Evolutionary conservation across 1,139 yeast genomes (phyloP).

Genomic region (Geotrichum europaeum): DNA sequence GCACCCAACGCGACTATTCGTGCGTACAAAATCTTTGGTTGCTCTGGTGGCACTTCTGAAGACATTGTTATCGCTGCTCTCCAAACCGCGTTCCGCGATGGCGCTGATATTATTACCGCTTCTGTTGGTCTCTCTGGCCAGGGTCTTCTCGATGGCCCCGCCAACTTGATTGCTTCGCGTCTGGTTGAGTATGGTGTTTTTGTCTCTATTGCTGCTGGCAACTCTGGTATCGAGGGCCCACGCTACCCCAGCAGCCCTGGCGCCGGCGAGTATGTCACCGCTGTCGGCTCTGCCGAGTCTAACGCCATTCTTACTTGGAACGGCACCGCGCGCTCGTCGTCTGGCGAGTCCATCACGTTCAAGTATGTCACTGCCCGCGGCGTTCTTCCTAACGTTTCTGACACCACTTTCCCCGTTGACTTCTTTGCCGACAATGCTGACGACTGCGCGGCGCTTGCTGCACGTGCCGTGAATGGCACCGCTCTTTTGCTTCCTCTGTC

Average conservation of each 20-base stretch:
- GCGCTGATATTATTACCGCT: conserved; percentile 21
- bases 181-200: conserved; percentile 13
- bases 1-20: conserved; percentile 32
- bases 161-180: conserved; percentile 5
- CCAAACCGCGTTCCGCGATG: conserved; percentile 20
- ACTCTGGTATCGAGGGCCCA: conserved; percentile 13
- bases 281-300: conserved; percentile 14
- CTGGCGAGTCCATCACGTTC: conserved; percentile 1
- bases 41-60: conserved; percentile 15
- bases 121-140: conserved; percentile 17
- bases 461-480: not conserved
- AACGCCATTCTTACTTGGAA: conserved; percentile 10
- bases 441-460: not conserved
- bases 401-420: not conserved
- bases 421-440: not conserved
- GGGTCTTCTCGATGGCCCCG: conserved; percentile 4
- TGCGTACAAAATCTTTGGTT: conserved; percentile 22
- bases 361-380: conserved; percentile 12
- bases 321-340: conserved; percentile 6
- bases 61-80: conserved; percentile 22
- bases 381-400: not conserved
- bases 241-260: conserved; percentile 7
- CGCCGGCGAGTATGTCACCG: conserved; percentile 1
- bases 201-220: conserved; percentile 16
- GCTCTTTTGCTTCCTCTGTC: conserved; percentile 2